Evolutionary conservation across 371 early-diverging fungal genomes (phyloP).

Genomic region (Mucor racemosus): DNA sequence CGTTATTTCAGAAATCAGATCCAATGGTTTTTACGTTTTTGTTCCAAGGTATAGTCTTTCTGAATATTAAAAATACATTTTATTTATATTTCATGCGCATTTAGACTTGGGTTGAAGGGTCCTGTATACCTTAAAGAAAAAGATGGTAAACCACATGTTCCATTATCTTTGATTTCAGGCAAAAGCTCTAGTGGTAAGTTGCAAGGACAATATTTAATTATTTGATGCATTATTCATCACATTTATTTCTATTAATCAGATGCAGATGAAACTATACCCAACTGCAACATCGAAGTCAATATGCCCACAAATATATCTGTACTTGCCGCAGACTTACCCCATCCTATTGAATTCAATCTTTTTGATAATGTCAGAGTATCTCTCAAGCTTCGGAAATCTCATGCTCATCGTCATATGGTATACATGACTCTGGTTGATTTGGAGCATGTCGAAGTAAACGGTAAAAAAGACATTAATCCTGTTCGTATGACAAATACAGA

Average conservation of each 20-base stretch:
- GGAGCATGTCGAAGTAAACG: conserved; percentile 28
- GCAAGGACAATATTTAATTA: neutral
- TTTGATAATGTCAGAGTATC: conserved; percentile 68
- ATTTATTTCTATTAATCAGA: too few species aligned
- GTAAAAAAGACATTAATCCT: neutral
- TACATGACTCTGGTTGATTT: conserved; percentile 64
- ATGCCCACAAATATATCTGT: conserved; percentile 32
- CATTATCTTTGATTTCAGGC: conserved; percentile 64
- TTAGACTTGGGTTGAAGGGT: conserved; percentile 68
- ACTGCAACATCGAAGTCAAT: conserved; percentile 29
- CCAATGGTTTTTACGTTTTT: conserved; percentile 76
- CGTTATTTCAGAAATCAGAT: conserved; percentile 76
- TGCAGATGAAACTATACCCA: conserved; percentile 40
- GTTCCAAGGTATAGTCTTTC: conserved; percentile 57
- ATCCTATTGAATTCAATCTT: conserved; percentile 50
- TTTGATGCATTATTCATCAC: neutral
- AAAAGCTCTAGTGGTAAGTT: conserved; percentile 39
- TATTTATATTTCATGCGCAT: too few species aligned
- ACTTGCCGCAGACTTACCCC: conserved; percentile 31
- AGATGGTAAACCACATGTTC: conserved; percentile 57
- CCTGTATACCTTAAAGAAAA: conserved; percentile 70
- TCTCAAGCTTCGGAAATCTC: conserved; percentile 59
- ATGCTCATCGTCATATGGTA: conserved; percentile 65
- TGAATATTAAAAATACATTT: too few species aligned
- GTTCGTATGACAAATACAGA: conserved; percentile 23